A percentile compares a stretch with the other conserved stretches of the same genome.
phyloP scores from a whole-genome alignment of 208 protist species.

The Trypanosoma rangeli region DNA sequence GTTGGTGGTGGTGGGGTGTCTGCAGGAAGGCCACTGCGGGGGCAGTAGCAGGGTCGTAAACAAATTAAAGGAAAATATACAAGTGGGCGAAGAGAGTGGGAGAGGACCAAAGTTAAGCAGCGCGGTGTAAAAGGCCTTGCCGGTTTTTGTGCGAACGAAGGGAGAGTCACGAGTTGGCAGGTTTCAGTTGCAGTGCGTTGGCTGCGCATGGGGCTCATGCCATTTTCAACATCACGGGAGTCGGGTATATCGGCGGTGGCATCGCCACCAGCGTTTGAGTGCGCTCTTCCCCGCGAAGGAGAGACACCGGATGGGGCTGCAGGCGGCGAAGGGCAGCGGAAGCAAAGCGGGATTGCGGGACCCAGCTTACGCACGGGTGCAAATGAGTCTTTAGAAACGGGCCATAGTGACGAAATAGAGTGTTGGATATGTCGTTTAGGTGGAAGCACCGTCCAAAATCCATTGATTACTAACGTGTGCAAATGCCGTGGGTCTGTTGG shows the following conservation, averaged over 20 bases:
- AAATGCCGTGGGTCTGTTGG: constrained; percentile 59
- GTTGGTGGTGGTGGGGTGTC: no score
- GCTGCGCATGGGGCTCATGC: no score
- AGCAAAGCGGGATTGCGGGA: neutral
- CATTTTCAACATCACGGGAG: no score
- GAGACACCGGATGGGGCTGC: no score
- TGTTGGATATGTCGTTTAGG: constrained; percentile 78
- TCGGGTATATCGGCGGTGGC: no score
- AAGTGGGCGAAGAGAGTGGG: neutral
- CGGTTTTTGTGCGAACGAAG: no score
- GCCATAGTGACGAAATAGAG: constrained; percentile 15
- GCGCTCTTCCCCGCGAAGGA: no score
- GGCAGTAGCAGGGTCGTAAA: neutral
- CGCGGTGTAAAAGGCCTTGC: no score
- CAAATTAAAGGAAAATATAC: neutral
- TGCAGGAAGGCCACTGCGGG: neutral
- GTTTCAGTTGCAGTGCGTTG: no score
- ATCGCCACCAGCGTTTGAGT: no score
- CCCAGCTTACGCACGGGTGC: neutral
- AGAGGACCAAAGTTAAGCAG: neutral
- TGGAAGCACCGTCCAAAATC: constrained; percentile 33
- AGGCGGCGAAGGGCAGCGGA: no score
- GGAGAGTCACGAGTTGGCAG: no score
- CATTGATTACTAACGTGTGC: constrained; percentile 52
- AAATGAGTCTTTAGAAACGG: neutral